A percentile compares a stretch with the other conserved stretches of the same genome.
Conservation (phyloP, 441 rosid species). For the Capsella rubella region DNA sequence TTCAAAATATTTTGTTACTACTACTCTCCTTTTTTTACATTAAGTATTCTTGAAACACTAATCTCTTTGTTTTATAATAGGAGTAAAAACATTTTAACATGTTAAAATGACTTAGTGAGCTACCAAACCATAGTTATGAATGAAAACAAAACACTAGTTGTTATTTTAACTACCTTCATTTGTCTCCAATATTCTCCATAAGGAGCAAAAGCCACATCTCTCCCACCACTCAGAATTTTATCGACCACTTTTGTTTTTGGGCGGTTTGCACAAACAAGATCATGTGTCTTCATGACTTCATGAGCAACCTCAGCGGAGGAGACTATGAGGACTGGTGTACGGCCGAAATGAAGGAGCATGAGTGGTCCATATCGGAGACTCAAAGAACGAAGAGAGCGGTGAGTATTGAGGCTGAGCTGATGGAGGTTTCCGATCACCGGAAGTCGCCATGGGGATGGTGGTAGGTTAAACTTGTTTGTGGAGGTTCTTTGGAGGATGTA, state of each 20-base stretch:
- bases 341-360: constrained; percentile 49
- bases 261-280: constrained; percentile 44
- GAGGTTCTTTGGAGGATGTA: neutral
- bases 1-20: too few relatives aligned
- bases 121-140: too few relatives aligned
- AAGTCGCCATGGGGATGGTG: constrained; percentile 53
- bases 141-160: neutral
- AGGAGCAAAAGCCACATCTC: constrained; percentile 49
- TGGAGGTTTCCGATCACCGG: constrained; percentile 58
- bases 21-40: too few relatives aligned
- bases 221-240: constrained; percentile 40
- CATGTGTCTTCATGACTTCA: constrained; percentile 52
- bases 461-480: constrained; percentile 3
- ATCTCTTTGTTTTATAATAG: too few relatives aligned
- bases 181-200: constrained; percentile 61
- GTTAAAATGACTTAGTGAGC: neutral
- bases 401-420: constrained; percentile 45
- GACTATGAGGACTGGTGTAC: constrained; percentile 44
- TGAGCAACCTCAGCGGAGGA: constrained; percentile 48
- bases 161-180: neutral
- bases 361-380: constrained; percentile 52
- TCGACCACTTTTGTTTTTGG: constrained; percentile 35
- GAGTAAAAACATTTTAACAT: neutral
- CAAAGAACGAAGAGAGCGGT: constrained; percentile 46
- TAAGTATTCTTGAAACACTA: too few relatives aligned